Conservation (phyloP, 805 yeast genomes). For the Saccharomycopsis microspora region DNA sequence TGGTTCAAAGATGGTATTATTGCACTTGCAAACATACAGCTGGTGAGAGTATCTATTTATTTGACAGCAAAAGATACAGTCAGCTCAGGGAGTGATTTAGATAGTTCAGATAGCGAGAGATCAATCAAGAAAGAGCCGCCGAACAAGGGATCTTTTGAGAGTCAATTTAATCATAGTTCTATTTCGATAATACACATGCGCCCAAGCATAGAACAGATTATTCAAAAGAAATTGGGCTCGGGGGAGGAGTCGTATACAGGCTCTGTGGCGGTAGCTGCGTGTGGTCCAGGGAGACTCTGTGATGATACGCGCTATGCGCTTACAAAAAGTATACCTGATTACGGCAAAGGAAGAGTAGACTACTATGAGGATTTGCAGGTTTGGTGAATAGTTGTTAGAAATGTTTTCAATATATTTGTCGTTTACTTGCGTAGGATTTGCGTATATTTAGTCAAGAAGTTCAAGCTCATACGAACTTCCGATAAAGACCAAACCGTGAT, state of each 20-base stretch:
- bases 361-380: conserved; percentile 65
- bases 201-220: too few species aligned
- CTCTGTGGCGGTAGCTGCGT: conserved; percentile 41
- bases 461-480: too few species aligned
- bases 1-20: conserved; percentile 37
- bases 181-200: too few species aligned
- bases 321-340: conserved; percentile 28
- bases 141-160: too few species aligned
- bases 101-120: not conserved
- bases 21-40: conserved; percentile 19
- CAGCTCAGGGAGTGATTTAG: not conserved
- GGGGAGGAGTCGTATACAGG: conserved; percentile 19
- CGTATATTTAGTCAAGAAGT: too few species aligned
- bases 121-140: too few species aligned
- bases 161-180: too few species aligned
- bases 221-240: too few species aligned
- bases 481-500: too few species aligned
- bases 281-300: conserved; percentile 53
- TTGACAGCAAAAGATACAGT: conserved; percentile 20
- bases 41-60: conserved; percentile 25
- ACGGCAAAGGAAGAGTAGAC: conserved; percentile 40
- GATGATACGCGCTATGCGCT: conserved; percentile 43
- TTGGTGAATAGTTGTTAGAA: conserved; percentile 34
- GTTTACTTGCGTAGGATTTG: too few species aligned
- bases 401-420: too few species aligned